Conservation (phyloP, 75 land plant species). For the Selaginella moellendorffii region DNA sequence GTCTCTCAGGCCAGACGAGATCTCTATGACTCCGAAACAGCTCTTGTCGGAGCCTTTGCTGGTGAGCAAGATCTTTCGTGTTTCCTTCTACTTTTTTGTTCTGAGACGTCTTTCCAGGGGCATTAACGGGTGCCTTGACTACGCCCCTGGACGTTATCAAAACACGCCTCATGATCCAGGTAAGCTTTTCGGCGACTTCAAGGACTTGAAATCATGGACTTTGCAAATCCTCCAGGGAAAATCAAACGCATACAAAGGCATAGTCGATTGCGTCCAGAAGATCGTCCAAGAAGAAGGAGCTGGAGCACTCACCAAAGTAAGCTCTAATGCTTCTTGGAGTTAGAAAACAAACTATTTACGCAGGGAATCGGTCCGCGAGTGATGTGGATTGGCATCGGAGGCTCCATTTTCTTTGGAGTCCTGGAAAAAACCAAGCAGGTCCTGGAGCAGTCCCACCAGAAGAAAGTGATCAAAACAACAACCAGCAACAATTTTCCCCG, state of each 20-base stretch:
- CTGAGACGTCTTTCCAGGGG: constrained; percentile 38
- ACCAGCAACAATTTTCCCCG: background rate
- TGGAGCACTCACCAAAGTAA: constrained; percentile 52
- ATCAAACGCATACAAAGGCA: constrained; percentile 51
- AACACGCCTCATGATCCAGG: constrained; percentile 96
- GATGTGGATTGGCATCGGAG: constrained; percentile 97
- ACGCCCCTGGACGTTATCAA: constrained; percentile 96
- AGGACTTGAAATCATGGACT: too few species aligned
- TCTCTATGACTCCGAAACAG: constrained; percentile 74
- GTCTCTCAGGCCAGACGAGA: constrained; percentile 57
- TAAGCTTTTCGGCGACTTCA: constrained; percentile 2
- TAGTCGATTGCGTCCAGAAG: constrained; percentile 63
- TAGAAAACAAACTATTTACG: constrained; percentile 2
- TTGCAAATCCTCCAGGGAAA: constrained; percentile 35
- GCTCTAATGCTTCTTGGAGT: background rate
- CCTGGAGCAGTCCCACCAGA: constrained; percentile 16
- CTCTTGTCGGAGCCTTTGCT: constrained; percentile 80
- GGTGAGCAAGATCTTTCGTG: constrained; percentile 26
- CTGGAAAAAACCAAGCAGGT: constrained; percentile 75
- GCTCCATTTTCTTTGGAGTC: constrained; percentile 92
- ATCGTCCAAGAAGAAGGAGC: constrained; percentile 71
- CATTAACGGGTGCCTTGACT: constrained; percentile 88
- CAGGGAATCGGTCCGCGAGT: constrained; percentile 96
- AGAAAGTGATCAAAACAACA: background rate
- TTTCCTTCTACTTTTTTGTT: background rate